A percentile compares a stretch with the other conserved stretches of the same genome.
Evolutionary conservation across 2,329 filamentous ascomycete genomes (phyloP).

Genomic region (Shiraia sp.): DNA sequence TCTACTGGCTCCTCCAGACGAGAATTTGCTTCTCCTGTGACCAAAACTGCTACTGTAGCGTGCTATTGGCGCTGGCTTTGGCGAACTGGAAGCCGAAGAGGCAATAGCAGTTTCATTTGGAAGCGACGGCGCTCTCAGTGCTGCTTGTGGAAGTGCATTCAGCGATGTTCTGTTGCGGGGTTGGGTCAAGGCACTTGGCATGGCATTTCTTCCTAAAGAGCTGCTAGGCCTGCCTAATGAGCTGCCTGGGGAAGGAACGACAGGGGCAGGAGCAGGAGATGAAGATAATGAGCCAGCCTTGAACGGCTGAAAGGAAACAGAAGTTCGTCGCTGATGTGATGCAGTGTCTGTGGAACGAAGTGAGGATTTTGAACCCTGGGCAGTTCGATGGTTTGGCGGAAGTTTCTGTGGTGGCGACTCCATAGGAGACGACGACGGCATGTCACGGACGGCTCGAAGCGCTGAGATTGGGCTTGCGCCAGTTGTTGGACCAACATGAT

Average conservation of each 20-base stretch:
- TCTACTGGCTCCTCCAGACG: slow-evolving; percentile 72
- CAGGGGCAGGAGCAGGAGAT: slow-evolving; percentile 67
- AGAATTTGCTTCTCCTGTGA: slow-evolving; percentile 77
- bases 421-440: slow-evolving; percentile 55
- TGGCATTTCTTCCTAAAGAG: slow-evolving; percentile 23
- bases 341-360: slow-evolving; percentile 56
- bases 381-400: slow-evolving; percentile 50
- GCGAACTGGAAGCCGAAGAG: slow-evolving; percentile 73
- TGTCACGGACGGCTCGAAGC: slow-evolving; percentile 69
- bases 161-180: slow-evolving; percentile 72
- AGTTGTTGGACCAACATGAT: slow-evolving; percentile 73
- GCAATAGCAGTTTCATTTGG: slow-evolving; percentile 65
- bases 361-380: slow-evolving; percentile 55
- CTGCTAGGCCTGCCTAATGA: slow-evolving; percentile 46
- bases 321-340: slow-evolving; percentile 68
- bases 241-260: slow-evolving; percentile 58
- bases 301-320: slow-evolving; percentile 91
- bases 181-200: slow-evolving; percentile 46
- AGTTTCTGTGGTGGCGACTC: slow-evolving; percentile 56
- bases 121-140: slow-evolving; percentile 67
- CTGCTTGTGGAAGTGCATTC: slow-evolving; percentile 75
- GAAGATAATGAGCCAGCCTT: slow-evolving; percentile 94
- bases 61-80: slow-evolving; percentile 75
- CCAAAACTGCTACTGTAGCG: slow-evolving; percentile 95
- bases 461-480: slow-evolving; percentile 87